phyloP scores from a whole-genome alignment of 2,329 filamentous ascomycete species.

The Fusarium sp. region DNA sequence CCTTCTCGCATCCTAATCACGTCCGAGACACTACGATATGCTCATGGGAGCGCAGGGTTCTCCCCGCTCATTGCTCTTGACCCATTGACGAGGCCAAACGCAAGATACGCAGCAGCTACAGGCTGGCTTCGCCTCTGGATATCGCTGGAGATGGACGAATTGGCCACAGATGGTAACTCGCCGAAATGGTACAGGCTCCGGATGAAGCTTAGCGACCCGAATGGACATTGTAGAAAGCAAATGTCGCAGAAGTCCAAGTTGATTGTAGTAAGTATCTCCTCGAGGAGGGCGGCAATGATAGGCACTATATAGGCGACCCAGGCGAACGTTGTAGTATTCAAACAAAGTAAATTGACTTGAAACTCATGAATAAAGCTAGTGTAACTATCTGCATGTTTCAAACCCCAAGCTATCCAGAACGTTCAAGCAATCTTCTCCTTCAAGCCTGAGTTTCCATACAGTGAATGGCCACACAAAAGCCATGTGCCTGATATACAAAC shows the following conservation, averaged over 20 bases:
- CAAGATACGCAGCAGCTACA: neutral
- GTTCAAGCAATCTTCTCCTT: neutral
- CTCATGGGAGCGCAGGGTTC: neutral
- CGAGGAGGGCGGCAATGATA: neutral
- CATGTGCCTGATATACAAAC: neutral
- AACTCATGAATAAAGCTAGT: neutral
- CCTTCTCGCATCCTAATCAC: rapidly evolving
- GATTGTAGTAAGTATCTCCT: rapidly evolving
- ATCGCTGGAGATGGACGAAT: neutral
- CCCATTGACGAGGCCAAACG: no score
- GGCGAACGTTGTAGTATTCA: neutral
- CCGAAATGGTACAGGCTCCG: no score
- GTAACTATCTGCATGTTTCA: neutral
- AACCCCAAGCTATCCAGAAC: no score
- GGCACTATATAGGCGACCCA: neutral
- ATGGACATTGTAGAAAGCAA: rapidly evolving
- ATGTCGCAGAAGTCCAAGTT: rapidly evolving
- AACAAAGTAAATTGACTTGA: neutral
- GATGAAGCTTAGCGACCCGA: neutral
- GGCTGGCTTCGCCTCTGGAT: rapidly evolving
- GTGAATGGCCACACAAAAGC: no score
- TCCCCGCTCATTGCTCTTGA: neutral
- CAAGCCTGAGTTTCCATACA: neutral
- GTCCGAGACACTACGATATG: neutral
- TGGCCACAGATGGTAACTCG: rapidly evolving